Base-by-base conservation (phyloP, 441 rosid genomes). In the Raphanus hybrid region DNA sequence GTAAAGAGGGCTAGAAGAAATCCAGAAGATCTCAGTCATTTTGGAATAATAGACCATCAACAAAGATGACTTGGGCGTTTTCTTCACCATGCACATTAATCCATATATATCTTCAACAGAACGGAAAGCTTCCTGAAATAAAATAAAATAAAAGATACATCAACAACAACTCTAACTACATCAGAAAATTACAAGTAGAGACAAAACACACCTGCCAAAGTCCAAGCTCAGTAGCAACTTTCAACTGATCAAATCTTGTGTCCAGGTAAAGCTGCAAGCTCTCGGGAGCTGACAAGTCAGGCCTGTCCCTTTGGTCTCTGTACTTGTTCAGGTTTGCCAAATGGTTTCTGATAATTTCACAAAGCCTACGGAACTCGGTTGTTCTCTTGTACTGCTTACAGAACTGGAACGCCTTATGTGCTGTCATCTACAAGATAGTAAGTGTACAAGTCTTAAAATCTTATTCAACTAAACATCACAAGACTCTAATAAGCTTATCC, bases 261-360 rank as follows among this genome's bases (percentile, higher is more conserved):
- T 94, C 98, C 55, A 94, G 91, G 76, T 96, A 96, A 57, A 96
- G 88, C 75, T 96, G 98, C 86, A 94, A 82, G 77, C 92, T 94
- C 87, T 91, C 98, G 1, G 98, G 98, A 29, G 97, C 93, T 34
- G 96, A 80, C 12, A 94, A 83, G 81, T 91, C 98, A 83, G 99
- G 98, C 10, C 99, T 84, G 73, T 94, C 98, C 85, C 98, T 94
- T 79, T 96, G 98, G 72, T 92, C 99, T 83, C 97, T 88, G 75
- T 96, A 96, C 73, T 96, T 92, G 83, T 92, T 92, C 61, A 92
- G 90, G 69, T 92, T 96, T 4, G 92, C 84, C 65, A 96, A 80
- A 87, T 96, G 99, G 64, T 92, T 96, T 82, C 98, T 87, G 73
- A 94, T 96, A 35, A 96, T 96, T 87, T 96, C 99, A 80, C 98